A percentile compares a stretch with the other conserved stretches of the same genome.
These are phyloP conservation scores for Hermanozyma aechmeae DNA, from an alignment of 805 yeast genomes.

Conservation along the genomic window DNA sequence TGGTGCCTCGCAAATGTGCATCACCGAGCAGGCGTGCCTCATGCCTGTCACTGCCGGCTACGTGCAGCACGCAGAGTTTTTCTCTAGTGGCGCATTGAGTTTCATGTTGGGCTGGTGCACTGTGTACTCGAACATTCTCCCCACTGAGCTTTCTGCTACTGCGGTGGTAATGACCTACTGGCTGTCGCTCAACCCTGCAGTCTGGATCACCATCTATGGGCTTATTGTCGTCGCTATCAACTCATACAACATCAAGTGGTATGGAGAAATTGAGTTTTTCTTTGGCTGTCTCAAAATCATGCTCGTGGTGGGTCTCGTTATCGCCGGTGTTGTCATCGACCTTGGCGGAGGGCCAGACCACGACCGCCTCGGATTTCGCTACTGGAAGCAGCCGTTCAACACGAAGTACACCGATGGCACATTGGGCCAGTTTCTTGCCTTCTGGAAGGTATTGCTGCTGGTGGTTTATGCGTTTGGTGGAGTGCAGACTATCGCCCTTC, in stretches of 20 bases:
- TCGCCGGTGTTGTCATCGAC: conserved; percentile 1
- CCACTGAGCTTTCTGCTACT: conserved; percentile 23
- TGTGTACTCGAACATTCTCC: background rate
- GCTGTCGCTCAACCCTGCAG: conserved; percentile 23
- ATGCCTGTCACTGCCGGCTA: conserved; percentile 30
- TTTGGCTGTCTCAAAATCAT: conserved; percentile 17
- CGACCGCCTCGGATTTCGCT: conserved; percentile 19
- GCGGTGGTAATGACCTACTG: conserved; percentile 21
- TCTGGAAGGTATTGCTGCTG: conserved; percentile 24
- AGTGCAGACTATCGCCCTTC: conserved; percentile 14
- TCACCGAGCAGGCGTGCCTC: conserved; percentile 28
- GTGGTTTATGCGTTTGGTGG: conserved; percentile 31
- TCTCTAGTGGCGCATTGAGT: conserved; percentile 2
- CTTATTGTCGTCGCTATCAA: conserved; percentile 23
- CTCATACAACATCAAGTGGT: conserved; percentile 25
- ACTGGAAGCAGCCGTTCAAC: conserved; percentile 34
- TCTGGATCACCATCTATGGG: conserved; percentile 19
- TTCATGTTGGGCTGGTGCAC: background rate
- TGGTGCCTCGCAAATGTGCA: conserved; percentile 30
- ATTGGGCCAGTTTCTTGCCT: conserved; percentile 16
- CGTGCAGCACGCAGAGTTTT: conserved; percentile 26
- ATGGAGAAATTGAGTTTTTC: conserved; percentile 20
- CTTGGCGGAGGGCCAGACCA: conserved; percentile 10
- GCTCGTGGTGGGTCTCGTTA: conserved; percentile 10
- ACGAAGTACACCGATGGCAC: conserved; percentile 11